Base-by-base conservation (phyloP, 2,329 filamentous ascomycete genomes). In the Xenoacremonium recifei region DNA sequence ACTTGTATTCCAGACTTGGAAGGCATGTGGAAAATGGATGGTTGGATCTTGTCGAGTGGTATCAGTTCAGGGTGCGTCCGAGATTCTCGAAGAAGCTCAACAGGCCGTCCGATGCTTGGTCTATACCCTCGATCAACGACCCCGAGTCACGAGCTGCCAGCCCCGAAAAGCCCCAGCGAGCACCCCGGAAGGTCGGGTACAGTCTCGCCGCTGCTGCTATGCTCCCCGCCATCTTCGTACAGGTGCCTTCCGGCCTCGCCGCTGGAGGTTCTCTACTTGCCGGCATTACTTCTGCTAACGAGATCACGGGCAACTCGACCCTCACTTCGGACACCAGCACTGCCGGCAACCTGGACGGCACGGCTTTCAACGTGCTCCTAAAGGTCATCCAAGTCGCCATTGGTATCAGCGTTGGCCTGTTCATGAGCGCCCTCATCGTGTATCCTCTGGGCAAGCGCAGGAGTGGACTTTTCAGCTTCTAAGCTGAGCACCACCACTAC, bases 181-280 rank as follows among this genome's bases (percentile, higher is more conserved):
- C 64, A 48, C 57, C 66, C n/a, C 63, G 73, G 6, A 65, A 71
- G 6, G 67, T 81, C 5, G 82, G 85, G 11, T 89, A 91, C 60
- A 87, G 86, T 2, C 78, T 95, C 3, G 90, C 90, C 0, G 89
- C 89, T 0, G 88, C 89, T 0, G 85, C 87, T 2, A 88, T 96
- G 74, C 69, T 96, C 9, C 90, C 90, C 0, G 90, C 86, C 5
- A 95, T 96, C 49, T 95, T 95, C 49, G 77, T 84, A 2, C 80
- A 82, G 49, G 80, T 84, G 19, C 80, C 80, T 0, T 79, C 76
- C 16, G 78, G 80, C 20, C 65, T 84, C n/a, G 80, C 80, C 4
- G 78, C 77, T 0, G 72, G 73, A 20, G 80, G 80, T 1, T 80
- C 77, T 12, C 64, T 84, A 15, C 62, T 84, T 5, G 75, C 76